Percentiles rank a stretch among this genome's conserved stretches.
Evolutionary conservation across 2,329 filamentous ascomycete genomes (phyloP).

Genomic region (Cladosporium sp.): DNA sequence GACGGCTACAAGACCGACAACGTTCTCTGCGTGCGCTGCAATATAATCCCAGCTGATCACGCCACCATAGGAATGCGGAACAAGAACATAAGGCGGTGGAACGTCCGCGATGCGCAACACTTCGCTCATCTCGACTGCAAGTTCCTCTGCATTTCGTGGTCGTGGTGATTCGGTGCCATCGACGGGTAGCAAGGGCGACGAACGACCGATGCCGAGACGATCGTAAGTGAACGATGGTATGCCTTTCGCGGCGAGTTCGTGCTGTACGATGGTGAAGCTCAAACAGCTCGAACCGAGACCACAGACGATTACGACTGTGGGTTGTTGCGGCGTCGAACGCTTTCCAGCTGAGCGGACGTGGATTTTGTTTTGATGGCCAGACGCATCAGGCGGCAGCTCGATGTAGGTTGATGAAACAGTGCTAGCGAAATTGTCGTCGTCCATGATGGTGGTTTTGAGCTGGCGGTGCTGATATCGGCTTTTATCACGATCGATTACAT

Average conservation of each 20-base stretch:
- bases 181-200: neutral
- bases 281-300: neutral
- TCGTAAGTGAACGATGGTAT: slow-evolving; percentile 3
- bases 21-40: neutral
- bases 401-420: neutral
- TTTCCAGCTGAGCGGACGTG: slow-evolving; percentile 1
- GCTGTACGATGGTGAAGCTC: neutral
- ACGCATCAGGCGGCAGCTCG: neutral
- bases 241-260: neutral
- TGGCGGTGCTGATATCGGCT: neutral
- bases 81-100: neutral
- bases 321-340: neutral
- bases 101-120: neutral
- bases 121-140: neutral
- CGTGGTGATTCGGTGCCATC: neutral
- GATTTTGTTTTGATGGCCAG: neutral
- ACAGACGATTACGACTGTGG: neutral
- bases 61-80: neutral
- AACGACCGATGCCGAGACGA: slow-evolving; percentile 1
- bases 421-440: neutral
- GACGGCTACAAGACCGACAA: neutral
- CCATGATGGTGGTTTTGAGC: neutral
- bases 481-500: neutral
- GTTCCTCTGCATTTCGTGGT: neutral
- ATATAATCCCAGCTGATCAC: slow-evolving; percentile 2